Conservation (phyloP, 2,329 filamentous ascomycete species). For the Mycogone perniciosa region DNA sequence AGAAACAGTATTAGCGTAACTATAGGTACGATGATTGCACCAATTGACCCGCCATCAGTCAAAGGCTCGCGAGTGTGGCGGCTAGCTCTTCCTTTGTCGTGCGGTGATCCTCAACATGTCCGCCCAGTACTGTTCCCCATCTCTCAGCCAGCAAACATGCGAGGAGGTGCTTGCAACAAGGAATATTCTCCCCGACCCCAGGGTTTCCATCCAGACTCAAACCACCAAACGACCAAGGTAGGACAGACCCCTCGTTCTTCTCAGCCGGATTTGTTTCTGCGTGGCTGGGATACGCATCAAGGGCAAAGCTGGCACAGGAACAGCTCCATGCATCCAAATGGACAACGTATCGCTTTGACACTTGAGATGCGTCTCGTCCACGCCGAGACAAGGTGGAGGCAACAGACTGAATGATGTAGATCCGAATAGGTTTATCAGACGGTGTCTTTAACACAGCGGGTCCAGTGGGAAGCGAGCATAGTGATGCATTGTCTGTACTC, state of each 20-base stretch:
- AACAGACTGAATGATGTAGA: conserved; percentile 62
- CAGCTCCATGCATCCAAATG: conserved; percentile 77
- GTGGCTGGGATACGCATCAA: conserved; percentile 55
- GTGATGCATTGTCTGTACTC: no score
- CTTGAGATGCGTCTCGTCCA: conserved; percentile 12
- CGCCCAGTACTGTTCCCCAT: conserved; percentile 52
- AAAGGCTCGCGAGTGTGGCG: conserved; percentile 53
- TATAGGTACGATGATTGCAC: not conserved
- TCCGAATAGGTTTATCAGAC: conserved; percentile 15
- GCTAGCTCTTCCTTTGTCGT: conserved; percentile 63
- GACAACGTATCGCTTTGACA: conserved; percentile 56
- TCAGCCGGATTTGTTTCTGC: not conserved
- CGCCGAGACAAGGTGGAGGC: conserved; percentile 27
- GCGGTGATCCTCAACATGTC: conserved; percentile 47
- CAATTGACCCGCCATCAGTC: conserved; percentile 3
- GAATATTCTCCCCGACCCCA: conserved; percentile 31
- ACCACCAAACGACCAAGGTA: conserved; percentile 41
- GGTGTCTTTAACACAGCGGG: not conserved
- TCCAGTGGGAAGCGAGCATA: no score
- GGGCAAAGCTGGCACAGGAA: conserved; percentile 77
- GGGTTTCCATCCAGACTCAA: conserved; percentile 32
- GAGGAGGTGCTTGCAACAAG: conserved; percentile 82
- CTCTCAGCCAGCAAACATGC: conserved; percentile 70
- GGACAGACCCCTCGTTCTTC: not conserved
- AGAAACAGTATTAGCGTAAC: no score